phyloP scores from a whole-genome alignment of 2,329 filamentous ascomycete genomes.

The Pseudogymnoascus sp. region DNA sequence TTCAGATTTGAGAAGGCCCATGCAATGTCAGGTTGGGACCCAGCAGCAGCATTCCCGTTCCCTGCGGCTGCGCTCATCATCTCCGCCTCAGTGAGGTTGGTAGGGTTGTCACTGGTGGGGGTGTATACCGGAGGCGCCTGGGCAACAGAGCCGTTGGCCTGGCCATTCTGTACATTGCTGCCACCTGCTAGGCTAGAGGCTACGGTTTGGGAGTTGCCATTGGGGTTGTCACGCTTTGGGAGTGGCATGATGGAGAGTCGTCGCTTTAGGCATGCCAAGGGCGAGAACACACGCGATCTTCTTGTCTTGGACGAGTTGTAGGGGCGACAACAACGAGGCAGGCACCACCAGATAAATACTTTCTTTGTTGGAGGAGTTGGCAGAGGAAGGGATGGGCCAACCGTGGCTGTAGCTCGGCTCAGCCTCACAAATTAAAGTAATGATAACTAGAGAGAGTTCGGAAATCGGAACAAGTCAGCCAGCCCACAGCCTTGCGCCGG shows the following conservation, averaged over 20 bases:
- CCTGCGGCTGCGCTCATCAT: neutral
- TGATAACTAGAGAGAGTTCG: neutral
- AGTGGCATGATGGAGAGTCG: neutral
- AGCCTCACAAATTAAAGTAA: neutral
- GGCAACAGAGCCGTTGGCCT: neutral
- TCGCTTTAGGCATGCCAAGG: neutral
- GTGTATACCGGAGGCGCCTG: neutral
- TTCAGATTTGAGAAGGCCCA: slow-evolving; percentile 32
- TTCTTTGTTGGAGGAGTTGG: neutral
- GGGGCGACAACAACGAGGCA: neutral
- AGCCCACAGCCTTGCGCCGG: neutral
- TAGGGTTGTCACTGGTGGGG: neutral
- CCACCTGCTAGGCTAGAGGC: neutral
- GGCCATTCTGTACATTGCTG: neutral
- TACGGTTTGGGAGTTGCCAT: neutral
- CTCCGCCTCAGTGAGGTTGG: slow-evolving; percentile 1
- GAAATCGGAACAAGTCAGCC: neutral
- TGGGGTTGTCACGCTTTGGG: neutral
- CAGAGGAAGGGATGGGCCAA: neutral
- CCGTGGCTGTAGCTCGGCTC: neutral
- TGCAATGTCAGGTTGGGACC: slow-evolving; percentile 4
- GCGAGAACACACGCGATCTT: neutral
- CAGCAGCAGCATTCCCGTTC: neutral
- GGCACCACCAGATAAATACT: neutral
- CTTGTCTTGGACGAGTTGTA: neutral